Evolutionary conservation across 176 grass and related monocot genomes (phyloP), one percentile per base, ranked within the genome.

Genomic region (Triticum timopheevii): DNA sequence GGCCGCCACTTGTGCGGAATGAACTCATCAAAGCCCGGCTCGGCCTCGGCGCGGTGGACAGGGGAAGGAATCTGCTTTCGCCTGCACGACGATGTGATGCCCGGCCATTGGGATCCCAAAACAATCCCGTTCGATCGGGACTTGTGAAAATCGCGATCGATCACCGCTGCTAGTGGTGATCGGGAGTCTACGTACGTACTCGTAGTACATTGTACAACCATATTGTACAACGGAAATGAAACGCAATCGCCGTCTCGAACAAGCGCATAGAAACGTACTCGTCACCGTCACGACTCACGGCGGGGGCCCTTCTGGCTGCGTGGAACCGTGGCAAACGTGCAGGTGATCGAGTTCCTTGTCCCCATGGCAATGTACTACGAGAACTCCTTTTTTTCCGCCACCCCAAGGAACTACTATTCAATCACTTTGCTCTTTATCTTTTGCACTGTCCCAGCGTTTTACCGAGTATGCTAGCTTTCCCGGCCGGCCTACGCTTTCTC

Each of bases 1-100:
- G 35, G 13, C n/a, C 31, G 44, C 33, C 87, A 72, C 42, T 73
- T 47, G 82, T 13, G 76, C 58, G 61, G 39, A 1, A 66, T 5
- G 20, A 78, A 16, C 38, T 1, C 71, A 16, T 4, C 71, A 16
- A 42, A 44, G 38, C 40, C 47, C 47, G 47, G 13, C 50, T 54
- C 50, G 16, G 50, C 6, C 15, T 10, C 39, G 9, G 66, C 80
- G 61, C 22, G 38, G 39, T 40, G 11, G 69, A 2, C 71, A 6
- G 61, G 16, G 52, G 81, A 91, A 91, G 52, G 81, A 91, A 91
- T 91, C 89, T 87, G 85, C 89, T 87, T 90, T 90, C 89, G 74
- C 65, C 66, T 35, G 64, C 34, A 58, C 49, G 62, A 82, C 47
- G 62, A 83, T 16, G 70, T 23, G 80, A 85, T 49, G 38, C 68